phyloP scores from a whole-genome alignment of 306 rosid species.

The Benincasa hispida region DNA sequence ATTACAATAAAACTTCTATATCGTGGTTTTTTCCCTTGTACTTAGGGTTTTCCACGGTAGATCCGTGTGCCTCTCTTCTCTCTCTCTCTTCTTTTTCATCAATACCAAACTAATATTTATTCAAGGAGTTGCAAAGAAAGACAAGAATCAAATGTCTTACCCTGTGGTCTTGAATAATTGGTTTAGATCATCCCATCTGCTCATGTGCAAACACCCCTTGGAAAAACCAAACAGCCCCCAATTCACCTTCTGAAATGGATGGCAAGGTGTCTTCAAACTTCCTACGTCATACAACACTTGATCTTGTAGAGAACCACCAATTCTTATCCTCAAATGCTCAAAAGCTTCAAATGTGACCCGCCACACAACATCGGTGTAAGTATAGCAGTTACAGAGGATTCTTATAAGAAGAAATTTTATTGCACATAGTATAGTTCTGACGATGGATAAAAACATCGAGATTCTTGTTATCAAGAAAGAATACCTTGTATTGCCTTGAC shows the following conservation, averaged over 20 bases:
- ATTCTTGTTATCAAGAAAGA: conserved; percentile 6
- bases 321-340: conserved; percentile 77
- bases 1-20: too few relatives aligned
- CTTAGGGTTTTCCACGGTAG: too few relatives aligned
- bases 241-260: conserved; percentile 54
- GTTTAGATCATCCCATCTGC: conserved; percentile 89
- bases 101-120: too few relatives aligned
- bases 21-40: too few relatives aligned
- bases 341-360: conserved; percentile 38
- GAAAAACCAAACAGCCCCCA: conserved; percentile 79
- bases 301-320: conserved; percentile 96
- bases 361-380: not conserved
- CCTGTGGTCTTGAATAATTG: conserved; percentile 38
- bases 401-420: not conserved
- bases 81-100: too few relatives aligned
- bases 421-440: not conserved
- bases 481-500: conserved; percentile 74
- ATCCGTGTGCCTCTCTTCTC: too few relatives aligned
- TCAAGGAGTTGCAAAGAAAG: not conserved
- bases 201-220: conserved; percentile 77
- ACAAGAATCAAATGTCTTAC: not conserved
- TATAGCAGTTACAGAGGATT: not conserved
- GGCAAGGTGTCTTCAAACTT: conserved; percentile 55
- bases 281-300: conserved; percentile 68
- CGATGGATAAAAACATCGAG: not conserved